Percentiles rank a stretch among this genome's conserved stretches.
These are phyloP conservation scores for Nicotiana paniculata DNA, from an alignment of 257 asterid genomes.

Conservation along the genomic window DNA sequence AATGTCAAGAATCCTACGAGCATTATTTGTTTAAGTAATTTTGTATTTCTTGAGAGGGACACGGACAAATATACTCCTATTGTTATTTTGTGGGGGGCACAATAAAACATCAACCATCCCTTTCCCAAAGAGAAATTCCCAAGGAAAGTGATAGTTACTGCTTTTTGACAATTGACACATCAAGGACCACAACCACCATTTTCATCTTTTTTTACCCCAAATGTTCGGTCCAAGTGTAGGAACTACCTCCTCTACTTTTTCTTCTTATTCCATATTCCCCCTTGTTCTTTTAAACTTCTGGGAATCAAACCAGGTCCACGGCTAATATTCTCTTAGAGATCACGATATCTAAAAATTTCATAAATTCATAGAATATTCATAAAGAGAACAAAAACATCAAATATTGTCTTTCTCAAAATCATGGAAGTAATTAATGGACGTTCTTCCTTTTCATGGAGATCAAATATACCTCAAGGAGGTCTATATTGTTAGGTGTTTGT, in stretches of 20 bases:
- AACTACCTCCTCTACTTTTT: background rate
- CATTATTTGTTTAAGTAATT: background rate
- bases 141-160: background rate
- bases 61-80: background rate
- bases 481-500: too few relatives aligned
- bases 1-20: too few relatives aligned
- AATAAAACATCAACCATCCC: background rate
- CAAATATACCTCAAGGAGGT: too few relatives aligned
- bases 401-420: too few relatives aligned
- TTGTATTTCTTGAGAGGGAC: background rate
- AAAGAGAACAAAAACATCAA: too few relatives aligned
- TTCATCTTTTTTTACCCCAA: background rate
- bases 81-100: background rate
- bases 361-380: too few relatives aligned
- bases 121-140: background rate
- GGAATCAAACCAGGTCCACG: background rate
- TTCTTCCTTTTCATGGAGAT: too few relatives aligned
- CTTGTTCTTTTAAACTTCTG: background rate
- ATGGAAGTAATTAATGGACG: too few relatives aligned
- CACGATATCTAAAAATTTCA: too few relatives aligned
- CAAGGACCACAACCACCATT: background rate
- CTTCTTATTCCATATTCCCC: background rate
- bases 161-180: background rate
- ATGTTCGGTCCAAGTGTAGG: background rate
- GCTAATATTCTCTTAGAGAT: background rate